Base-by-base conservation (phyloP, 106 monocot species). In the Alisma plantagoaquatica region DNA sequence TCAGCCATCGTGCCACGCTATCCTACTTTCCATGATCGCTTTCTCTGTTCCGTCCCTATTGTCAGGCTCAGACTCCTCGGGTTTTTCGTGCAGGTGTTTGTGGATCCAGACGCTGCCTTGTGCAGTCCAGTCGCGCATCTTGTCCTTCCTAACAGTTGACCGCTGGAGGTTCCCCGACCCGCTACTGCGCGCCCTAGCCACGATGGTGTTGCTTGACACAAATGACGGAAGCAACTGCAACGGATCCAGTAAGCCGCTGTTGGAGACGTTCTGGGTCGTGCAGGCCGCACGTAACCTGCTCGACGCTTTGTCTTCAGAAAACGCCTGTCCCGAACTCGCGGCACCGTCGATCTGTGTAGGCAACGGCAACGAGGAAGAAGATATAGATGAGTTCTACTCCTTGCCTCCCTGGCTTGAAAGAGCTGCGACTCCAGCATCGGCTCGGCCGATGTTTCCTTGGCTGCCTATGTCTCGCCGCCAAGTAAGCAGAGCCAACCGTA, bases 231-330 rank as follows among this genome's bases (percentile, higher is more conserved):
- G 20, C 31, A 31, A 28, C 21, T 9, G 27, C 17, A 10, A 20
- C 51, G 4, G 33, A 23, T 54, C 3, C 8, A 0, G 23, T 10
- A 27, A 43, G 14, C 12, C 2, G 41, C 2, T 6, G 10, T 10
- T 11, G 1, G 59, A 41, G 10, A 10, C 10, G 35, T 82, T 81
- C 45, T 96, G 94, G 94, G 78, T 78, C 18, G 23, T 18, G 9
- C 62, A 61, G 10, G 70, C 80, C 28, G 94, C 94, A 23, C 65
- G 29, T 65, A 49, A 84, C 70, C 73, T 96, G 83, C 67, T 84
- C 75, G 88, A 84, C 49, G 70, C 20, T 44, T 51, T 88, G 30
- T 33, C 73, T 30, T 6, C 11, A 15, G 10, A n/a, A 21, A 10
- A 28, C 17, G 33, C 20, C 1, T 26, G 11, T 25, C 18, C 10